Evolutionary conservation across 2,329 filamentous ascomycete species (phyloP).

Genomic region (Fusarium neocosmosporiellum): DNA sequence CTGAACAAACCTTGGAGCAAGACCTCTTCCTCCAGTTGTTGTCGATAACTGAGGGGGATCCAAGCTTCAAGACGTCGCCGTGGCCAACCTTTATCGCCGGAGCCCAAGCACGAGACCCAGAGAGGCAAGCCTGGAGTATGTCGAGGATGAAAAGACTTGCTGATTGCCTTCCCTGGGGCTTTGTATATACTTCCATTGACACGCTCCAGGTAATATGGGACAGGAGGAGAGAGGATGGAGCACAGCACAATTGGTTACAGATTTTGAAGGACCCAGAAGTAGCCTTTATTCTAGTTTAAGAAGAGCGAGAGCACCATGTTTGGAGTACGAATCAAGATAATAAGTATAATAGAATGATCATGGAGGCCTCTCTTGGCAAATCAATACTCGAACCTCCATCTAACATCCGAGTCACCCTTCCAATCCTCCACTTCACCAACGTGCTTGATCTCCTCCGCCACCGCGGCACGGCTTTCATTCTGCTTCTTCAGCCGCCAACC

Average conservation of each 20-base stretch:
- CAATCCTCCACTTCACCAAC: slow-evolving; percentile 65
- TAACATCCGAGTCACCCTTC: slow-evolving; percentile 70
- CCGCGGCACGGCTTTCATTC: slow-evolving; percentile 63
- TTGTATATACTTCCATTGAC: slow-evolving; percentile 17
- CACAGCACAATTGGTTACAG: slow-evolving; percentile 5
- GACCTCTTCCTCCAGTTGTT: background rate
- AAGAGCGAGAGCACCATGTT: background rate
- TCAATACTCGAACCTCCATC: slow-evolving; percentile 74
- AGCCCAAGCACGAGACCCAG: slow-evolving; percentile 1
- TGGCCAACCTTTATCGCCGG: slow-evolving; percentile 18
- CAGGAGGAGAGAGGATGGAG: background rate
- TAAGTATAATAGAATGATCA: background rate
- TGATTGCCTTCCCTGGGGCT: slow-evolving; percentile 3
- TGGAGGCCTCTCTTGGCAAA: background rate
- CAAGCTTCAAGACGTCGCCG: slow-evolving; percentile 21
- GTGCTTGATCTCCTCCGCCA: slow-evolving; percentile 58
- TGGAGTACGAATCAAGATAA: background rate
- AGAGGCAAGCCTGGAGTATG: slow-evolving; percentile 5
- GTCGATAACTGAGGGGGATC: slow-evolving; percentile 2
- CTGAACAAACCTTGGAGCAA: background rate
- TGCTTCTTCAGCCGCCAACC: slow-evolving; percentile 67
- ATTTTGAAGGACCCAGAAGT: slow-evolving; percentile 15
- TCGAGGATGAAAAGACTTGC: slow-evolving; percentile 8
- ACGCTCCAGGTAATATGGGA: slow-evolving; percentile 15
- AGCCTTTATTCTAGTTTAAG: slow-evolving; percentile 3